phyloP scores from a whole-genome alignment of 768 basidiomycete species.

The Trichaptum fuscoviolaceum region DNA sequence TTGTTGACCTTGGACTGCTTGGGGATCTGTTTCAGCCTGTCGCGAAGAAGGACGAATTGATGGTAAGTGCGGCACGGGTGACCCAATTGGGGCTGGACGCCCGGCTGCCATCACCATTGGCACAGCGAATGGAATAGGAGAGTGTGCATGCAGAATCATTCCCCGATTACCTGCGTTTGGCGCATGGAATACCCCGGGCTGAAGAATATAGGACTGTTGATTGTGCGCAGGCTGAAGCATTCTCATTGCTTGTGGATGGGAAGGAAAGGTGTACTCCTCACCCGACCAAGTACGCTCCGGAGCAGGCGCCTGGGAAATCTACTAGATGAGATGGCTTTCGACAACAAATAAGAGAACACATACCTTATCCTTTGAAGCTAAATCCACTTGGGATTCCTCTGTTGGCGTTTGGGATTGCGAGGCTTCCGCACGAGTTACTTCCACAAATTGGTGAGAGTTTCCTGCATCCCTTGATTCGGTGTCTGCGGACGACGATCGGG shows the following conservation, averaged over 20 bases:
- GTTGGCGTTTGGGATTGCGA: not conserved
- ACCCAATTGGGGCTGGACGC: not conserved
- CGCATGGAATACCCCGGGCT: not conserved
- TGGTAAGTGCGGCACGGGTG: too few species aligned
- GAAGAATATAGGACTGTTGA: not conserved
- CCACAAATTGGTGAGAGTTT: not conserved
- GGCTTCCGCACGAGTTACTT: not conserved
- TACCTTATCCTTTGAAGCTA: not conserved
- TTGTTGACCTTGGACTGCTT: not conserved
- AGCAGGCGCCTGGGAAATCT: not conserved
- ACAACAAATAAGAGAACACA: not conserved
- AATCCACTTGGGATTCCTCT: not conserved
- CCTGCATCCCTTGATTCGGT: not conserved
- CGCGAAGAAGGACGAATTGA: not conserved
- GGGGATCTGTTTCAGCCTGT: not conserved
- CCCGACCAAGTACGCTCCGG: not conserved
- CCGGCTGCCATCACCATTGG: not conserved
- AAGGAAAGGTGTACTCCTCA: not conserved
- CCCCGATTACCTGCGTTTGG: not conserved
- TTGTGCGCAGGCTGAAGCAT: not conserved
- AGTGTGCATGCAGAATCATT: not conserved
- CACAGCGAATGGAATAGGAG: not conserved
- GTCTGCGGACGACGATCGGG: constrained; percentile 25
- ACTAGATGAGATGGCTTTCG: not conserved
- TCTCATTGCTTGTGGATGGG: not conserved